Percentiles rank a stretch among this genome's conserved stretches.
Conservation (phyloP, 1,139 yeast genomes). For the Hansenula lynferdii region DNA sequence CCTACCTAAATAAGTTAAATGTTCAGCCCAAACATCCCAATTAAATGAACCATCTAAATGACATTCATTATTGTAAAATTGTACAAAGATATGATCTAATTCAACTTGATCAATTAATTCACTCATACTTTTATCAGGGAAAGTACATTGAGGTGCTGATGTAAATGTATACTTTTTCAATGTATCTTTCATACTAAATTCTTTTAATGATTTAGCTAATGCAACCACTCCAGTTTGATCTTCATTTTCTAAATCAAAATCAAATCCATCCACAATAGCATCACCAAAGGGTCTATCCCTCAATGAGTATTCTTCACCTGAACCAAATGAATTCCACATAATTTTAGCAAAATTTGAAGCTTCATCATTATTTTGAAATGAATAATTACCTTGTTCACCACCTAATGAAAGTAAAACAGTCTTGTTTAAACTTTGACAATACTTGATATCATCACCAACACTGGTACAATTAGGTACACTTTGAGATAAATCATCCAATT, state of each 20-base stretch:
- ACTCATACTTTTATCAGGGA: constrained; percentile 70
- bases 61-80: constrained; percentile 83
- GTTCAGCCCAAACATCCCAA: constrained; percentile 66
- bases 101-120: constrained; percentile 47
- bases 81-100: constrained; percentile 73
- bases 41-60: constrained; percentile 48
- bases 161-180: constrained; percentile 54
- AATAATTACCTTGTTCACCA: constrained; percentile 59
- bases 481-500: not conserved
- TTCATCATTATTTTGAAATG: constrained; percentile 50
- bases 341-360: constrained; percentile 59
- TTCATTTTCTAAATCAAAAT: constrained; percentile 51
- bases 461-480: constrained; percentile 12
- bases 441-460: constrained; percentile 57
- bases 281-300: constrained; percentile 60
- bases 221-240: constrained; percentile 48
- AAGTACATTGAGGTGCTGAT: constrained; percentile 87
- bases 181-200: constrained; percentile 4
- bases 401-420: constrained; percentile 70
- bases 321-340: constrained; percentile 76
- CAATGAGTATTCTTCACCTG: constrained; percentile 26
- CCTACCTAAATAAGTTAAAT: constrained; percentile 43
- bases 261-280: constrained; percentile 56
- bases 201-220: constrained; percentile 36
- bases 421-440: constrained; percentile 67